A percentile compares a stretch with the other conserved stretches of the same genome.
Conservation (phyloP, 495 filamentous ascomycete genomes). For the Xylaria longipes region DNA sequence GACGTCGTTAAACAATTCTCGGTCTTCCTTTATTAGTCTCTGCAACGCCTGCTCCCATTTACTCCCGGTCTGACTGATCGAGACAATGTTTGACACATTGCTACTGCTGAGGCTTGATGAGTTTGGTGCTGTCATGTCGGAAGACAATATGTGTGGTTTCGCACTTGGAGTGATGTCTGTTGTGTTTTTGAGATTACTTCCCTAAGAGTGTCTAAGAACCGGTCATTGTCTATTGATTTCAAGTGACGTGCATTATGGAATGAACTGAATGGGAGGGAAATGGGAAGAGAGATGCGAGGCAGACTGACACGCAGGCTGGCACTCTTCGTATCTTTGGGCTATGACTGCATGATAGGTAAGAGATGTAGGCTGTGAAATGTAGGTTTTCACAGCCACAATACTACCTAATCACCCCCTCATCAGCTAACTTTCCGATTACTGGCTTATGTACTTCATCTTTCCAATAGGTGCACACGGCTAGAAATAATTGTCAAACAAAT, state of each 20-base stretch:
- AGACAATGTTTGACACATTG: background rate
- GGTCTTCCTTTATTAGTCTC: background rate
- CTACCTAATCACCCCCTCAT: background rate
- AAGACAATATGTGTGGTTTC: background rate
- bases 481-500: too few relatives aligned
- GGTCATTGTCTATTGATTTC: background rate
- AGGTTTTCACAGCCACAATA: background rate
- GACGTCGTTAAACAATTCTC: background rate
- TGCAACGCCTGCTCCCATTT: slow-evolving; percentile 12
- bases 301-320: background rate
- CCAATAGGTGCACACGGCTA: too few relatives aligned
- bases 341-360: too few relatives aligned
- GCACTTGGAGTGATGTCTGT: background rate
- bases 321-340: background rate
- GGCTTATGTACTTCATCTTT: too few relatives aligned
- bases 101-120: background rate
- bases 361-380: too few relatives aligned
- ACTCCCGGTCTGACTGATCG: background rate
- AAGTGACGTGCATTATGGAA: background rate
- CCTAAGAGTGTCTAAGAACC: background rate
- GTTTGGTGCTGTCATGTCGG: background rate
- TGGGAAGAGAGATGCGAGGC: background rate
- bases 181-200: background rate
- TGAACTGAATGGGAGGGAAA: background rate
- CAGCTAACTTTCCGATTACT: background rate